phyloP scores from a whole-genome alignment of 179 eudicot genomes.

The Actinidia arguta region DNA sequence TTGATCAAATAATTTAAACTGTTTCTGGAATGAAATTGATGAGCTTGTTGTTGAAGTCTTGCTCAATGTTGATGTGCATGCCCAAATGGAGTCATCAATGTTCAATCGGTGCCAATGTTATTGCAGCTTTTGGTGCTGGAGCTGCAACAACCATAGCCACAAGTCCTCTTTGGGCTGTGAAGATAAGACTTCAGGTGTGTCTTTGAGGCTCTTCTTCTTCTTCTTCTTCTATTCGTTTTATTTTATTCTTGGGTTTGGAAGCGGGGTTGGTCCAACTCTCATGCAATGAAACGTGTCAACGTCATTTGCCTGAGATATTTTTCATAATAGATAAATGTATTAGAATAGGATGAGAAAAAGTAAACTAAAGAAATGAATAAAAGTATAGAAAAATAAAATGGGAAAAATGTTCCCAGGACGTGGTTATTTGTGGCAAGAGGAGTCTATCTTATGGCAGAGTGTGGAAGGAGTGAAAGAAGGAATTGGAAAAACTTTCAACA shows the following conservation, averaged over 20 bases:
- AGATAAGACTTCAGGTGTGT: conserved; percentile 90
- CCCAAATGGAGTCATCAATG: conserved; percentile 74
- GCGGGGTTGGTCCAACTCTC: not conserved
- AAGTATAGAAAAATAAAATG: too few species aligned
- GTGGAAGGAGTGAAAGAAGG: too few species aligned
- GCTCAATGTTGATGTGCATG: conserved; percentile 53
- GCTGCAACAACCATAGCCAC: conserved; percentile 85
- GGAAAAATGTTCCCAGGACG: too few species aligned
- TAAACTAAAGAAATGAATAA: too few species aligned
- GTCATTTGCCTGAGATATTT: too few species aligned
- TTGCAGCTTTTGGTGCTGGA: conserved; percentile 99
- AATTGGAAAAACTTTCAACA: too few species aligned
- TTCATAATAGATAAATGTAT: too few species aligned
- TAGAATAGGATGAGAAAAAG: too few species aligned
- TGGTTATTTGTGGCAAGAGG: too few species aligned
- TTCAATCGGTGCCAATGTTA: conserved; percentile 86
- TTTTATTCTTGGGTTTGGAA: not conserved
- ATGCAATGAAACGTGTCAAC: too few species aligned
- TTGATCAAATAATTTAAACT: not conserved
- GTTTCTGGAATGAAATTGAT: not conserved
- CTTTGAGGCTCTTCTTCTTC: not conserved
- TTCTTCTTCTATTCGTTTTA: too few species aligned
- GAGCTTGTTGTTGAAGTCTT: conserved; percentile 10
- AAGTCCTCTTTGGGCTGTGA: conserved; percentile 99
- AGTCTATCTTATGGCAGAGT: too few species aligned